Evolutionary conservation across 805 yeast genomes (phyloP), one percentile per base, ranked within the genome.

Genomic region (Tetrapisispora arboricola): DNA sequence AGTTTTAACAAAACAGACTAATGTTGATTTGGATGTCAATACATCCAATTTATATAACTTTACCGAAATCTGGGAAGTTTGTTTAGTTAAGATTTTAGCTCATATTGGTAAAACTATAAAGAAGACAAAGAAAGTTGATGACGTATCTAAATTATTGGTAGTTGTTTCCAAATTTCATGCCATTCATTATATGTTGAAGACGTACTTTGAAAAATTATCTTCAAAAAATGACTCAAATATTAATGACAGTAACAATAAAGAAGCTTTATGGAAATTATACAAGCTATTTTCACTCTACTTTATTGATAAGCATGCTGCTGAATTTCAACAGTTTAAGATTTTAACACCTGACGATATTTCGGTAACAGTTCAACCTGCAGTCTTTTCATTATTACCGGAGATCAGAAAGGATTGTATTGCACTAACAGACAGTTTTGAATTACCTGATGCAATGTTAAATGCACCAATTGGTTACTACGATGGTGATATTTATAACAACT

Each of bases 401-500:
- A 57, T 81, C 31, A 70, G 95, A 60, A 73, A 76, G 24, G 76
- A 81, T 53, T 83, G 81, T 41, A 76, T 85, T 58, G 81, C 83
- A 1, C 68, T 84, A 52, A 82, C 94, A 5, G 96, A 87, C 62
- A 73, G 94, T 1, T 87, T 87, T 70, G 76, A 81, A 62, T 71
- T 82, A 47, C 76, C 85, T 31, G 95, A 87, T 64, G 80, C 72
- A 58, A 74, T 82, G 66, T 71, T 87, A 55, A 84, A 86, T 60
- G 78, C 95, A 0, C 79, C 92, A 4, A 72, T 87, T 43, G 96
- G 96, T 36, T 71, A 69, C 43, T 80, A 72, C 62, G 78, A 83
- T 51, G 96, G 96, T 44, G 80, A 87, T 59, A 78, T 84, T 42
- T 87, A 86, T 65, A 78, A 78, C 55, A 78, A 83, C 60, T 86